Evolutionary conservation across 352 stramenopile genomes (phyloP).

Genomic region (Thraustochytrium striatum): DNA sequence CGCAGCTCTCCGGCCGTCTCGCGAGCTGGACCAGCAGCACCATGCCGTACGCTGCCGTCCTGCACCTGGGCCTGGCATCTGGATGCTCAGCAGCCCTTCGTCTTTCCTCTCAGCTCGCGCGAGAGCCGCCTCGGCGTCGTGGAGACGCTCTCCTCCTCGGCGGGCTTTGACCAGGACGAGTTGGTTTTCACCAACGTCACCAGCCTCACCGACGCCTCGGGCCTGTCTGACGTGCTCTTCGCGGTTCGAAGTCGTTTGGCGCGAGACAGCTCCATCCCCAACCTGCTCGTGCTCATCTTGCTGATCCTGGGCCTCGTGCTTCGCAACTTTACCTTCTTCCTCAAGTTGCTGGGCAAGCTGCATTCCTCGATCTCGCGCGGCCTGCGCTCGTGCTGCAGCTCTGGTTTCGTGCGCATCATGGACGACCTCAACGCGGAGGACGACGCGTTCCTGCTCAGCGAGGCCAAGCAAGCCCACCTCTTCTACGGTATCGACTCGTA

Average conservation of each 20-base stretch:
- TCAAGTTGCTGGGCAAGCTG: background rate
- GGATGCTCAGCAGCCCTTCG: slow-evolving; percentile 43
- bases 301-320: background rate
- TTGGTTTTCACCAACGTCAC: background rate
- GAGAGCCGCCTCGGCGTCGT: background rate
- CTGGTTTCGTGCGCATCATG: too few species aligned
- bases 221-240: background rate
- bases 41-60: slow-evolving; percentile 27
- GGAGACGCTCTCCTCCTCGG: background rate
- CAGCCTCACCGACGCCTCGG: background rate
- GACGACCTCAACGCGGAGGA: background rate
- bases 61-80: slow-evolving; percentile 47
- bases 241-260: slow-evolving; percentile 4
- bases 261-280: slow-evolving; percentile 27
- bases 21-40: background rate
- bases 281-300: slow-evolving; percentile 31
- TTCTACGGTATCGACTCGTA: slow-evolving; percentile 21
- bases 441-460: background rate
- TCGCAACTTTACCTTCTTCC: background rate
- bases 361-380: background rate
- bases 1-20: background rate
- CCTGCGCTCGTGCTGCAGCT: background rate
- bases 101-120: background rate
- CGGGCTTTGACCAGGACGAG: background rate
- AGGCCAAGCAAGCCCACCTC: background rate